A percentile compares a stretch with the other conserved stretches of the same genome.
These are phyloP conservation scores for Salisapilia sapeloensis DNA, from an alignment of 352 stramenopile genomes.

Conservation along the genomic window DNA sequence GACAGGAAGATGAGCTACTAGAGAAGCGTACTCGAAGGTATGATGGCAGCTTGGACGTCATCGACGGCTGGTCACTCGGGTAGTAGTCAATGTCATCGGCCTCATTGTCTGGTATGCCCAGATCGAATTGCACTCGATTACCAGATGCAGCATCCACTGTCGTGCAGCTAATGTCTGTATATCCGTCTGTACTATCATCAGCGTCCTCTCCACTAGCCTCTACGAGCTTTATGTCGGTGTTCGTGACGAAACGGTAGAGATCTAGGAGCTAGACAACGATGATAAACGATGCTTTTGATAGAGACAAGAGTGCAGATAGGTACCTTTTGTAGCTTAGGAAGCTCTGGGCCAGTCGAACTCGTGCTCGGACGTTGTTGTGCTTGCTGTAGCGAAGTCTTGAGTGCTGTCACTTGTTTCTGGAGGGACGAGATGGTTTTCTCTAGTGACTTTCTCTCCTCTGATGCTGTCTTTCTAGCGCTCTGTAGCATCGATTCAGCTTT, in stretches of 20 bases:
- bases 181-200: slow-evolving; percentile 18
- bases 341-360: no score
- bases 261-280: slow-evolving; percentile 44
- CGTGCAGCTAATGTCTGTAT: slow-evolving; percentile 48
- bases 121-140: slow-evolving; percentile 57
- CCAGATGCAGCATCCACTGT: slow-evolving; percentile 44
- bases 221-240: slow-evolving; percentile 60
- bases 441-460: no score
- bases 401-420: no score
- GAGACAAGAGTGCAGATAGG: no score
- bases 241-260: slow-evolving; percentile 60
- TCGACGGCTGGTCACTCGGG: slow-evolving; percentile 32
- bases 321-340: no score
- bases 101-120: slow-evolving; percentile 40
- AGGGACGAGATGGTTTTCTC: no score
- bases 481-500: no score
- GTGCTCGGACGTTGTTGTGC: no score
- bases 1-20: neutral
- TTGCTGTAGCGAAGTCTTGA: no score
- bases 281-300: no score
- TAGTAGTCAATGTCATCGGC: slow-evolving; percentile 71
- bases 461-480: no score
- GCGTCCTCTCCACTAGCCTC: slow-evolving; percentile 29
- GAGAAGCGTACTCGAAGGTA: slow-evolving; percentile 43
- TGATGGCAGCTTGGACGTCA: slow-evolving; percentile 32